These are phyloP conservation scores for Trichoderma simmonsii DNA, from an alignment of 2,329 filamentous ascomycete genomes.

Conservation along the genomic window DNA sequence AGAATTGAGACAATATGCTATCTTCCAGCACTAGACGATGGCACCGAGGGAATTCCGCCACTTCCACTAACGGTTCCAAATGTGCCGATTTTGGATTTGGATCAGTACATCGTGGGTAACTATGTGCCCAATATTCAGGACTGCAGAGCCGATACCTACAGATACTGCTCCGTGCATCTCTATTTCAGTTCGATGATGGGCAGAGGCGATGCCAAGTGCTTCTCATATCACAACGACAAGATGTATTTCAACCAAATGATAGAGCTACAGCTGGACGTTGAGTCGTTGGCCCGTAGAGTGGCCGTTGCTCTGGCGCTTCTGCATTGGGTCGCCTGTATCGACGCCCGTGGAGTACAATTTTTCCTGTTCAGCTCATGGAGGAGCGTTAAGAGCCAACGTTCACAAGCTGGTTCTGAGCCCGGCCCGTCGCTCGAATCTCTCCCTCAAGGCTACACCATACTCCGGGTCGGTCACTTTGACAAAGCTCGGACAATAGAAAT, in stretches of 20 bases:
- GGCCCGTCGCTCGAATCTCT: not conserved
- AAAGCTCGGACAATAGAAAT: conserved; percentile 24
- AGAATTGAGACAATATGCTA: not conserved
- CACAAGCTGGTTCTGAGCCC: no score
- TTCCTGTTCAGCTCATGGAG: conserved; percentile 25
- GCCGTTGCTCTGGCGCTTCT: conserved; percentile 30
- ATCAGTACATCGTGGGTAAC: no score
- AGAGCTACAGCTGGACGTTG: conserved; percentile 25
- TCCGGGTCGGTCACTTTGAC: conserved; percentile 34
- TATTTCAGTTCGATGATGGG: conserved; percentile 23
- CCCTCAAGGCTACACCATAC: conserved; percentile 1
- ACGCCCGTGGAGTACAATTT: conserved; percentile 34
- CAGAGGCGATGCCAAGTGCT: not conserved
- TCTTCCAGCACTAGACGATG: not conserved
- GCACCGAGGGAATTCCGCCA: not conserved
- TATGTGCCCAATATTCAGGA: not conserved
- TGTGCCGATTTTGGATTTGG: not conserved
- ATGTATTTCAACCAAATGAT: conserved; percentile 32
- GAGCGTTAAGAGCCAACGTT: not conserved
- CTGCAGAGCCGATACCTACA: not conserved
- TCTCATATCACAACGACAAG: conserved; percentile 26
- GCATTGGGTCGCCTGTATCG: conserved; percentile 31
- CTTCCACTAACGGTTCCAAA: not conserved
- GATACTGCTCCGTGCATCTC: conserved; percentile 21
- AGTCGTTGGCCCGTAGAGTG: conserved; percentile 24